Evolutionary conservation across 1,284 basidiomycete species (phyloP), one percentile per base, ranked within the genome.

Genomic region (Pseudozyma sp.): DNA sequence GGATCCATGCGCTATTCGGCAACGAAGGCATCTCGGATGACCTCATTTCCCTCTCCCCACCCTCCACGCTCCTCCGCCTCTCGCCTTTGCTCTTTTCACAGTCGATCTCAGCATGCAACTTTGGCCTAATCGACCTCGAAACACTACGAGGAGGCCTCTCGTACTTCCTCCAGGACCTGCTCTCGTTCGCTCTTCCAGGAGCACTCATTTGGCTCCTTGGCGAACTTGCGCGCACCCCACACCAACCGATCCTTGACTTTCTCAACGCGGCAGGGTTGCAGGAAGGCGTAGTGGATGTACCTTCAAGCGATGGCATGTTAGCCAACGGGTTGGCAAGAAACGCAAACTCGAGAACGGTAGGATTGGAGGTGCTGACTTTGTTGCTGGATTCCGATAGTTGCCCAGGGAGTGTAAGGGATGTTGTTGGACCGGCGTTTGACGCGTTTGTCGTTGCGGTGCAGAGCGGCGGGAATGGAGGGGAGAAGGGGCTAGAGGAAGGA

Each of bases 131-230:
- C 53, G 87, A 88, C 64, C 73, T 86, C 7, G 88, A 88, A 48
- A 87, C 86, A 10, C 85, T 89, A 3, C 85, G 86, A 38, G 85
- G 86, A 21, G 88, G 87, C 1, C 79, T 88, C 16, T 87, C 86
- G 9, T 88, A 88, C 81, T 88, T 88, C 65, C 84, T 86, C 2
- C 87, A 88, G 69, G 87, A 87, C 18, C 78, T 88, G 1, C 80
- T 89, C 5, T 87, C 86, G 70, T 89, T 87, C 85, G 86, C 87
- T 11, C 76, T 88, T n/a, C 87, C 86, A 2, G 86, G 86, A 0
- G 86, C 88, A 12, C 73, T 88, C 39, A 38, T 49, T 7, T 81
- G 80, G 79, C 47, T 82, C 5, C 53, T 79, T 0, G 34, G 42
- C 21, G 76, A 82, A 49, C 54, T 79, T 7, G 31, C 34, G 3